Base-by-base conservation (phyloP, 1,284 basidiomycete species). In the Sutorius eximius region DNA sequence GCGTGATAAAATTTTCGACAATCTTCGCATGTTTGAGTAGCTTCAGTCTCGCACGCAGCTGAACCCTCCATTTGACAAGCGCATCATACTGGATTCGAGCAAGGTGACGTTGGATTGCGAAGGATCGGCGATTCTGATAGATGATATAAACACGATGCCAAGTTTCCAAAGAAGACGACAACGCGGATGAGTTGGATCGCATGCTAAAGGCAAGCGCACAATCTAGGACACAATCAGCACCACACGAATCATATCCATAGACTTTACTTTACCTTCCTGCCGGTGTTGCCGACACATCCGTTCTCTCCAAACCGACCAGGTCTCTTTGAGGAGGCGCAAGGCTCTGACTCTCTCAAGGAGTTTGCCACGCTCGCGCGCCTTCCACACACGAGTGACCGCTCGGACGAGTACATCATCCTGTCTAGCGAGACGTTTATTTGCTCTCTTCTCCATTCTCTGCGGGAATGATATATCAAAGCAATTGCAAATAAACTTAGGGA, bases 351-450 rank as follows among this genome's bases (percentile, higher is more conserved):
- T 78, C 58, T 82, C 80, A 11, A 91, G 75, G 22, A 85, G 76
- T 49, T 73, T 74, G 18, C 86, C 86, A 16, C 85, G 80, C 66
- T 87, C 86, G 45, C 82, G 82, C 29, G 87, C 85, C 62, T 82
- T 84, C 89, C 90, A 90, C 18, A 91, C 82, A 46, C 85, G 77
- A 61, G 81, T 71, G 36, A 89, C 74, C 20, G 85, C 89, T 43
- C 81, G 79, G 34, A 89, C 60, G 10, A 91, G 75, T 20, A 86
- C 73, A 49, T 77, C 77, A 62, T 91, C 84, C 64, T 85, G 86
- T 40, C 84, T 78, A 38, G 75, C 72, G 18, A 83, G 55, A 62
- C 87, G 80, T 56, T 83, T 86, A 54, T 73, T 69, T 6, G 83
- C 87, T 30, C 80, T 80, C 52, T 65, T 73, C 62, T 85, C 81